These are phyloP conservation scores for Capsicum chinense DNA, from an alignment of 257 asterid genomes.

Conservation along the genomic window DNA sequence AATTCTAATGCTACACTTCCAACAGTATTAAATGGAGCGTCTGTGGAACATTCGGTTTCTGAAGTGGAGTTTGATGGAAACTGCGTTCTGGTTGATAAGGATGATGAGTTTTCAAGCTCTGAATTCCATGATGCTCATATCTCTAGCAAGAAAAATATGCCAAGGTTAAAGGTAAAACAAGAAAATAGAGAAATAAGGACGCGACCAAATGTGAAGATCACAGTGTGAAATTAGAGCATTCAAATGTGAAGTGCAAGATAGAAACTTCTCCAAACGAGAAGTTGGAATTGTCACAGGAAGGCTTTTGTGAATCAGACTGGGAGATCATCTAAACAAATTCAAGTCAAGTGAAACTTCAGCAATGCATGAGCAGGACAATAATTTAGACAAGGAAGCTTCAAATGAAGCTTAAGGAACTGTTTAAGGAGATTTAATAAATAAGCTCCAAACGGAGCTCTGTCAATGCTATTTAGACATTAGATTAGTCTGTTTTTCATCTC, in stretches of 20 bases:
- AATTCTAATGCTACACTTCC: neutral
- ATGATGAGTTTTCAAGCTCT: neutral
- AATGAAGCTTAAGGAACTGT: neutral
- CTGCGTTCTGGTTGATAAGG: neutral
- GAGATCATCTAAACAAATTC: slow-evolving; percentile 30
- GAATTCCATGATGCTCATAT: neutral
- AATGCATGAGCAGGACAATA: neutral
- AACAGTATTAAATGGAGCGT: neutral
- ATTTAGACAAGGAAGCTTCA: neutral
- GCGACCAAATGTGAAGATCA: neutral
- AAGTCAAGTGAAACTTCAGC: neutral
- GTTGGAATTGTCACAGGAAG: slow-evolving; percentile 1
- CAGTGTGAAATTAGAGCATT: slow-evolving; percentile 23
- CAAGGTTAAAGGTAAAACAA: neutral
- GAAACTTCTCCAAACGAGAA: neutral
- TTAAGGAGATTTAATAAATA: slow-evolving; percentile 13
- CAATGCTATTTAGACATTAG: neutral
- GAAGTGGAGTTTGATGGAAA: slow-evolving; percentile 10
- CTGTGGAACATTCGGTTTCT: neutral
- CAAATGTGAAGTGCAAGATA: neutral
- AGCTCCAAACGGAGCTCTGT: neutral
- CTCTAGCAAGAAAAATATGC: slow-evolving; percentile 24
- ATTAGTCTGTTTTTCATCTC: neutral
- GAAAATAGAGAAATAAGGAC: slow-evolving; percentile 20
- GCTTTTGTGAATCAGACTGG: slow-evolving; percentile 42